Conservation (phyloP, 2,329 filamentous ascomycete genomes). For the Nemania sp. region DNA sequence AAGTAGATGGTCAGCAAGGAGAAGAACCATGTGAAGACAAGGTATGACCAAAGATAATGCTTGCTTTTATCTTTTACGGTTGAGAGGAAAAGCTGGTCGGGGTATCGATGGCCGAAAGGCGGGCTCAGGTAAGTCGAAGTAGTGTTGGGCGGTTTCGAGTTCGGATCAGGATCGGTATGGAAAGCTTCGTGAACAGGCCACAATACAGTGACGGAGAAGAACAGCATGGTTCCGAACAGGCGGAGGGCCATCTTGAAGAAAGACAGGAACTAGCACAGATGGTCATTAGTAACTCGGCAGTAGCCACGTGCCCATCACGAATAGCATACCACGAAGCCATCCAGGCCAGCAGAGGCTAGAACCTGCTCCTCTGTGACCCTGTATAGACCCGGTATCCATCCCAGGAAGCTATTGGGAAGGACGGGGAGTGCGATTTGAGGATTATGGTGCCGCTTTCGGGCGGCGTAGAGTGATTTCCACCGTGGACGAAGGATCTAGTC, state of each 20-base stretch:
- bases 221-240: constrained; percentile 76
- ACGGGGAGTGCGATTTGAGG: constrained; percentile 67
- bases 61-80: constrained; percentile 22
- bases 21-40: constrained; percentile 94
- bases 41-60: constrained; percentile 84
- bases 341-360: constrained; percentile 84
- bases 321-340: constrained; percentile 79
- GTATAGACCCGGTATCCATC: constrained; percentile 90
- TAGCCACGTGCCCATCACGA: constrained; percentile 36
- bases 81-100: constrained; percentile 9
- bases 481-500: constrained; percentile 78
- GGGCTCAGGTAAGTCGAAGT: constrained; percentile 3
- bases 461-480: constrained; percentile 91
- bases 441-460: constrained; percentile 76
- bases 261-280: constrained; percentile 65
- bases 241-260: constrained; percentile 97
- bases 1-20: constrained; percentile 80
- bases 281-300: constrained; percentile 41
- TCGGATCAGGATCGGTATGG: constrained; percentile 31
- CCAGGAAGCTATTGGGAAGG: constrained; percentile 82
- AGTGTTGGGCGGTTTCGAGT: background rate
- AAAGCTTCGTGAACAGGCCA: constrained; percentile 82
- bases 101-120: constrained; percentile 8
- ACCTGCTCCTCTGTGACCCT: constrained; percentile 87
- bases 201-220: constrained; percentile 80